These are phyloP conservation scores for Didymella glomerata DNA, from an alignment of 2,329 filamentous ascomycete genomes.

Conservation along the genomic window DNA sequence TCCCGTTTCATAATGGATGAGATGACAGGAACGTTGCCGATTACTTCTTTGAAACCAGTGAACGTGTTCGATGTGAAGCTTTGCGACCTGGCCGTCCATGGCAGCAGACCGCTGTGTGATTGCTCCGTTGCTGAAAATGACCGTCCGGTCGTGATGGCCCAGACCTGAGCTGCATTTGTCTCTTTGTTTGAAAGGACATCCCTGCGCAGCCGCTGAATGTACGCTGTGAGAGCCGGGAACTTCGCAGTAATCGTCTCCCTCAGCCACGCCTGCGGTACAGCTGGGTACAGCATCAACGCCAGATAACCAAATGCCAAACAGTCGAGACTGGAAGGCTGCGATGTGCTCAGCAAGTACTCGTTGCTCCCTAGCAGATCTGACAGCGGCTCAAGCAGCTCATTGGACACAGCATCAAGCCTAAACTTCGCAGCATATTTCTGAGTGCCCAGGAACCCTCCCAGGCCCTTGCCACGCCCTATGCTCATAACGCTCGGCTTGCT, in stretches of 20 bases:
- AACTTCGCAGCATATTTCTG: slow-evolving; percentile 78
- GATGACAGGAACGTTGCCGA: slow-evolving; percentile 36
- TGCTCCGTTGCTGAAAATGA: slow-evolving; percentile 5
- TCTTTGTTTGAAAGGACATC: slow-evolving; percentile 37
- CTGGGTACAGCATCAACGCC: slow-evolving; percentile 71
- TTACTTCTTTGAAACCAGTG: slow-evolving; percentile 31
- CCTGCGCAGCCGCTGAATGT: slow-evolving; percentile 49
- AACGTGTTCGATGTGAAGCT: slow-evolving; percentile 23
- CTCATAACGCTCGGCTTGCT: slow-evolving; percentile 54
- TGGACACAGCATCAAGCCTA: slow-evolving; percentile 75
- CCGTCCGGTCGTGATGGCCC: slow-evolving; percentile 35
- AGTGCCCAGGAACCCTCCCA: slow-evolving; percentile 68
- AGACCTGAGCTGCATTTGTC: slow-evolving; percentile 35
- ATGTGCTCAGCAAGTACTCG: slow-evolving; percentile 63
- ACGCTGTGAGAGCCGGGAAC: slow-evolving; percentile 51
- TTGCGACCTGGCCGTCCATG: slow-evolving; percentile 35
- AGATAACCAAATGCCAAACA: slow-evolving; percentile 84
- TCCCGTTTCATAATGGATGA: slow-evolving; percentile 29
- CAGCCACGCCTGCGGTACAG: slow-evolving; percentile 70
- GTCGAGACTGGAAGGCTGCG: slow-evolving; percentile 71
- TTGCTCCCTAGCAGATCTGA: slow-evolving; percentile 67
- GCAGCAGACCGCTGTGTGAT: slow-evolving; percentile 23
- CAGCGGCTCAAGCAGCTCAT: slow-evolving; percentile 74
- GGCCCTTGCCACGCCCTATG: slow-evolving; percentile 64
- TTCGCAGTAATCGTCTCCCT: slow-evolving; percentile 63